A percentile compares a stretch with the other conserved stretches of the same genome.
Evolutionary conservation across 2,329 filamentous ascomycete genomes (phyloP).

Genomic region (Eutypa lata): DNA sequence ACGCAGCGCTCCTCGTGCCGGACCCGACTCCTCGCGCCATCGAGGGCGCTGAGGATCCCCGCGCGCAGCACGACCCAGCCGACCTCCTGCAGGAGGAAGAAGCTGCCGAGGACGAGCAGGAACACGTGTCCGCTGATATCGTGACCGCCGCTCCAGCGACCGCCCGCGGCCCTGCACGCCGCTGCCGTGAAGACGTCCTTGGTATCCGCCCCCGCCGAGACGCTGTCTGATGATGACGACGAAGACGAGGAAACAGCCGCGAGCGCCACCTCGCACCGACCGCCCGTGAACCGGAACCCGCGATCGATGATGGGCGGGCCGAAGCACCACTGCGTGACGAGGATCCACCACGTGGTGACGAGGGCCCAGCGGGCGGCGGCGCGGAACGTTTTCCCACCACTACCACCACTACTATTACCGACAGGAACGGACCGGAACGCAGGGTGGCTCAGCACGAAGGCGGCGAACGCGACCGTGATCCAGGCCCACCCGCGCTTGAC

Average conservation of each 20-base stretch:
- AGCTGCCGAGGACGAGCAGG: conserved; percentile 79
- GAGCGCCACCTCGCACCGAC: conserved; percentile 66
- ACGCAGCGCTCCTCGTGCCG: conserved; percentile 61
- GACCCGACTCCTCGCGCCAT: no score
- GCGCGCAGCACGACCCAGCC: conserved; percentile 53
- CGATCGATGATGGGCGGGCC: conserved; percentile 87
- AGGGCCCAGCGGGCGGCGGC: conserved; percentile 66
- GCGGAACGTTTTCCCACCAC: conserved; percentile 40
- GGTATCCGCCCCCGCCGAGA: conserved; percentile 34
- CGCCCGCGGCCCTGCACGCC: conserved; percentile 79
- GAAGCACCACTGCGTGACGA: conserved; percentile 96
- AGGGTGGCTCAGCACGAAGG: conserved; percentile 69
- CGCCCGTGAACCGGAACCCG: conserved; percentile 83
- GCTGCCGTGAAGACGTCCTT: conserved; percentile 64
- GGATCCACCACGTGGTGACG: conserved; percentile 76
- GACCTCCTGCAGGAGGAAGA: conserved; percentile 79
- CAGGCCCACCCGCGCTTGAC: conserved; percentile 96
- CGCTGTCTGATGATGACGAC: conserved; percentile 26
- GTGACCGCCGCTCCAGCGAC: conserved; percentile 87
- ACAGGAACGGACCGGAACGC: conserved; percentile 31
- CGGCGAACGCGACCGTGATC: conserved; percentile 71
- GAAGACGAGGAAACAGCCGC: conserved; percentile 41
- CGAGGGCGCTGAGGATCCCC: conserved; percentile 21
- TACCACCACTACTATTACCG: conserved; percentile 11
- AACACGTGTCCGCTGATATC: conserved; percentile 97